A percentile compares a stretch with the other conserved stretches of the same genome.
Conservation (phyloP, 2,329 filamentous ascomycete species). For the Lecanoromycetidae sp. region DNA sequence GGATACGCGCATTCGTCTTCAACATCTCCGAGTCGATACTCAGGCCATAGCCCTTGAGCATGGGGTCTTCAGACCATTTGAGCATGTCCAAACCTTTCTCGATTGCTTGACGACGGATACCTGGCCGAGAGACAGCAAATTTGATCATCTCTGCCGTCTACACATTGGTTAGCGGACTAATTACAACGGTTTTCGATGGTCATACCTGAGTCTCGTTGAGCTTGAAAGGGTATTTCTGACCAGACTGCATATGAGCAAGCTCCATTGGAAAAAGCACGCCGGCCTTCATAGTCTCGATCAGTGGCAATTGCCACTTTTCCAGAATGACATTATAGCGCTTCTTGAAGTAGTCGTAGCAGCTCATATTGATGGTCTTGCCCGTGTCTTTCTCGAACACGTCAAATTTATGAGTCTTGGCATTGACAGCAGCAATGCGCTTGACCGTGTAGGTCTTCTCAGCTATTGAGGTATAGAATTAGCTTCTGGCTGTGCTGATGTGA, state of each 20-base stretch:
- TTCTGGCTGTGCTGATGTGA: slow-evolving; percentile 23
- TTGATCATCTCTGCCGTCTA: slow-evolving; percentile 83
- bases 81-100: slow-evolving; percentile 54
- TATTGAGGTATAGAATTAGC: slow-evolving; percentile 24
- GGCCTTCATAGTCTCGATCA: slow-evolving; percentile 47
- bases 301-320: slow-evolving; percentile 37
- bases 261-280: slow-evolving; percentile 45
- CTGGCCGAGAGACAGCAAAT: slow-evolving; percentile 71
- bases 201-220: slow-evolving; percentile 40
- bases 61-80: slow-evolving; percentile 55
- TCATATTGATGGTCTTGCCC: slow-evolving; percentile 35
- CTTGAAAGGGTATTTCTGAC: slow-evolving; percentile 48
- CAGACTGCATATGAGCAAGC: slow-evolving; percentile 38
- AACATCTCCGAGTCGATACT: slow-evolving; percentile 54
- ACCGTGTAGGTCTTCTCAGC: slow-evolving; percentile 38
- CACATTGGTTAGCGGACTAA: not conserved
- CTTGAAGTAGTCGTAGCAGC: slow-evolving; percentile 47
- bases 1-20: slow-evolving; percentile 55
- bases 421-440: slow-evolving; percentile 35
- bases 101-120: slow-evolving; percentile 56
- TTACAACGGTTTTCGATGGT: not conserved
- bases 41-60: slow-evolving; percentile 62
- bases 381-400: slow-evolving; percentile 29
- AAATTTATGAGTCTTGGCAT: slow-evolving; percentile 34
- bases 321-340: slow-evolving; percentile 39